Evolutionary conservation across 2,329 filamentous ascomycete genomes (phyloP).

Genomic region (Verruconis gallopava): DNA sequence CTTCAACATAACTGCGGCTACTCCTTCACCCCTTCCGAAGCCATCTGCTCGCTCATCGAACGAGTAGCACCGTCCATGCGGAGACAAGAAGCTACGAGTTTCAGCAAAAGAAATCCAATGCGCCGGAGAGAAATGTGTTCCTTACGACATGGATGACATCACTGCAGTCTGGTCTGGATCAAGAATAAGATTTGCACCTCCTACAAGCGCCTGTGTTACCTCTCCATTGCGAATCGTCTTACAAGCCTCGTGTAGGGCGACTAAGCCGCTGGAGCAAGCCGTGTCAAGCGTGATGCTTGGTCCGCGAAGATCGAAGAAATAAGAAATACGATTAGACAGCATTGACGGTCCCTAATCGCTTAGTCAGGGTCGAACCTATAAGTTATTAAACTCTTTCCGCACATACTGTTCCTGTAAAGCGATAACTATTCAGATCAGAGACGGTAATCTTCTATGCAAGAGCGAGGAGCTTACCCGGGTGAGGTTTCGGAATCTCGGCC

Average conservation of each 20-base stretch:
- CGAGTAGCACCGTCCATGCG: conserved; percentile 15
- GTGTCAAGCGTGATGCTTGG: conserved; percentile 19
- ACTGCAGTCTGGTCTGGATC: conserved; percentile 27
- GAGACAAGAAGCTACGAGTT: conserved; percentile 14
- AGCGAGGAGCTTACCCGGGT: not conserved
- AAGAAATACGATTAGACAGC: conserved; percentile 17
- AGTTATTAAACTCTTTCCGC: not conserved
- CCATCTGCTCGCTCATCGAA: conserved; percentile 23
- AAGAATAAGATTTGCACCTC: conserved; percentile 15
- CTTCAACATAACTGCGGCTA: conserved; percentile 22
- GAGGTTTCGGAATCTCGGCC: not conserved
- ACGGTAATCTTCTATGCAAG: not conserved
- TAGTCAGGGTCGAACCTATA: not conserved
- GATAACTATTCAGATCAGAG: too few relatives aligned
- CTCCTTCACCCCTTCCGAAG: conserved; percentile 24
- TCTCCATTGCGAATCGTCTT: conserved; percentile 18
- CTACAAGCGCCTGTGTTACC: not conserved
- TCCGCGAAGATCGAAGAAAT: conserved; percentile 16
- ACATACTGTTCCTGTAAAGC: too few relatives aligned
- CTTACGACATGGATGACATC: conserved; percentile 23
- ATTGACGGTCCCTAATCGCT: conserved; percentile 12
- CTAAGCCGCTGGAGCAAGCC: conserved; percentile 28
- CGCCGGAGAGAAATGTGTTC: conserved; percentile 21
- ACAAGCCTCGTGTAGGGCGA: conserved; percentile 26
- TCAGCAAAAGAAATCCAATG: conserved; percentile 25